phyloP scores from a whole-genome alignment of 371 early-diverging fungal genomes.

The Apophysomyces trapeziformis region DNA sequence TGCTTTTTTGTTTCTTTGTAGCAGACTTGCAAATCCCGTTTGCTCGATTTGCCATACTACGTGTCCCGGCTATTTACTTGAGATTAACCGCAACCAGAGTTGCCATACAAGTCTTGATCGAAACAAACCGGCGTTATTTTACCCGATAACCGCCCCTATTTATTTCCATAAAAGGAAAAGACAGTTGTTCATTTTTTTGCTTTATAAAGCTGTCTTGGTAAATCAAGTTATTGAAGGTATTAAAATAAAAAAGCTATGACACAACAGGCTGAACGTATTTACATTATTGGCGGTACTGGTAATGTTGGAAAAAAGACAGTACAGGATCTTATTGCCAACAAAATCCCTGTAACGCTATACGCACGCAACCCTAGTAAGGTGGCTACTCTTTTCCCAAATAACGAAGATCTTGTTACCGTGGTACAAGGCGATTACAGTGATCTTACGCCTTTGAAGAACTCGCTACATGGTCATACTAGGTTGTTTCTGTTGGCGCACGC shows the following conservation, averaged over 20 bases:
- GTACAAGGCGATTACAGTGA: constrained; percentile 34
- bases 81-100: too few relatives aligned
- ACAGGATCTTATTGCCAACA: constrained; percentile 17
- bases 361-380: constrained; percentile 29
- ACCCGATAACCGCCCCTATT: too few relatives aligned
- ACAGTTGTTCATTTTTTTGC: too few relatives aligned
- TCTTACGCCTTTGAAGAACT: constrained; percentile 20
- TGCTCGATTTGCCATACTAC: too few relatives aligned
- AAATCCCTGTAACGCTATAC: constrained; percentile 21
- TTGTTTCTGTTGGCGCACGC: constrained; percentile 25
- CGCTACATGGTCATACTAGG: constrained; percentile 36
- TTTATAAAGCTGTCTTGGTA: too few relatives aligned
- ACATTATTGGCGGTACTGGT: constrained; percentile 35
- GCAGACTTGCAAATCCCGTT: too few relatives aligned
- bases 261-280: constrained; percentile 16
- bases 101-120: too few relatives aligned
- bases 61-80: too few relatives aligned
- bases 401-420: constrained; percentile 2
- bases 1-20: too few relatives aligned
- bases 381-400: constrained; percentile 8
- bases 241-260: neutral
- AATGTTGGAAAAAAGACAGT: constrained; percentile 26
- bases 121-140: too few relatives aligned
- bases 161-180: too few relatives aligned
- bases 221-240: neutral